Evolutionary conservation across 2,329 filamentous ascomycete genomes (phyloP), one percentile per base, ranked within the genome.

Genomic region (Sclerotinia nivalis): DNA sequence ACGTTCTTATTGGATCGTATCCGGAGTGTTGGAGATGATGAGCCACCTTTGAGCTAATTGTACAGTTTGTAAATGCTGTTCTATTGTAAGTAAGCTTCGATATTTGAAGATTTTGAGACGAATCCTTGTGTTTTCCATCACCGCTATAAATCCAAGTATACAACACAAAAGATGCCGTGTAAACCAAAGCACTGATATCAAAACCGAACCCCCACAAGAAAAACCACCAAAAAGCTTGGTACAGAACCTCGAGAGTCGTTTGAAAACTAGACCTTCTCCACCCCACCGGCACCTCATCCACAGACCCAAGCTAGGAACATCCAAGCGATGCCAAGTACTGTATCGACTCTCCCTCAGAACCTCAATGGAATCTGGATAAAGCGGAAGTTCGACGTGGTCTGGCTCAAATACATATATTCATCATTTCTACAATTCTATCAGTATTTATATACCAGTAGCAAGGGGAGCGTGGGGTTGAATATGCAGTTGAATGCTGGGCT

Each of bases 321-420:
- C 34, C 45, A 62, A 49, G 5, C 28, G 45, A 62, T 49, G 59
- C 59, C 59, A 62, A 62, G 43, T 49, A 49, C 47, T 9, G 2
- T 28, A 61, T 15, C 45, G 7, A 37, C 45, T 31, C 31, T 20
- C 2, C 9, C n/a, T 37, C 22, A 20, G 20, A 43, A 43, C 13
- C 40, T 43, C 40, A 43, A 43, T 43, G 13, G 6, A 15, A 43
- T 43, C 40, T 37, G 45, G 45, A 37, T 50, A 20, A 64, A 25
- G 37, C 28, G 28, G 12, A 49, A 49, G n/a, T 37, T 40, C 12
- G 43, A 64, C 22, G 31, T 64, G 31, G 31, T 40, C 31, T 64
- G 61, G 47, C n/a, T 22, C 13, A 10, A 40, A 64, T 52, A 64
- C 61, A 64, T 52, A 52, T 64, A 64, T 64, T 37, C 7, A 64